Percentiles rank a stretch among this genome's conserved stretches.
phyloP scores from a whole-genome alignment of 305 asterid genomes.

The Solanum aculeatissimum region DNA sequence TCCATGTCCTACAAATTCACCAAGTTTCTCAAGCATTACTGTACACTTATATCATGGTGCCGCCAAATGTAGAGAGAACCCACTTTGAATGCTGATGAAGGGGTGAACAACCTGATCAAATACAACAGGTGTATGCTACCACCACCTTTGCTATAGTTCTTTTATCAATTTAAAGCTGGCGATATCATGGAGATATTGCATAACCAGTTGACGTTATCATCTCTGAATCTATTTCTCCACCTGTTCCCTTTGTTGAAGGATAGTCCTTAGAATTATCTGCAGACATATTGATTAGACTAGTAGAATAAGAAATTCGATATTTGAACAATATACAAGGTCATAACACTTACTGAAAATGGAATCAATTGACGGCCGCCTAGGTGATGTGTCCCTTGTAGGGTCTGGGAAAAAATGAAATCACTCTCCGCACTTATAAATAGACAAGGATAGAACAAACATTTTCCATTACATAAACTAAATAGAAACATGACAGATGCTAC shows the following conservation, averaged over 20 bases:
- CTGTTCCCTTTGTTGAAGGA: slow-evolving; percentile 3
- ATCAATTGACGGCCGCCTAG: slow-evolving; percentile 42
- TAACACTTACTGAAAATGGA: slow-evolving; percentile 36
- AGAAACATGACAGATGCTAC: not conserved
- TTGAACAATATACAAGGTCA: not conserved
- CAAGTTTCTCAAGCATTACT: not conserved
- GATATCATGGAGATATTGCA: slow-evolving; percentile 44
- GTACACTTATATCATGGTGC: not conserved
- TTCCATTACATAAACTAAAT: not conserved
- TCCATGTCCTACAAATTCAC: not conserved
- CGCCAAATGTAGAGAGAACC: not conserved
- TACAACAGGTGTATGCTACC: slow-evolving; percentile 44
- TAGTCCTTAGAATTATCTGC: slow-evolving; percentile 39
- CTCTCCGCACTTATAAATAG: not conserved
- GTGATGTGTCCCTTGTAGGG: slow-evolving; percentile 37
- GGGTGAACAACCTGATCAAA: slow-evolving; percentile 55
- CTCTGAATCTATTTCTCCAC: slow-evolving; percentile 40
- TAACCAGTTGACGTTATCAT: slow-evolving; percentile 46
- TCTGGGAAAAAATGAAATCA: slow-evolving; percentile 11
- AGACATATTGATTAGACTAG: not conserved
- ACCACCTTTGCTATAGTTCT: not conserved
- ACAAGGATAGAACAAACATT: not conserved
- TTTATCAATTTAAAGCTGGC: not conserved
- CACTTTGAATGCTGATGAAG: slow-evolving; percentile 5
- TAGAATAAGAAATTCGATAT: not conserved